Base-by-base conservation (phyloP, 2,329 filamentous ascomycete genomes). In the Sporothrix humicola region DNA sequence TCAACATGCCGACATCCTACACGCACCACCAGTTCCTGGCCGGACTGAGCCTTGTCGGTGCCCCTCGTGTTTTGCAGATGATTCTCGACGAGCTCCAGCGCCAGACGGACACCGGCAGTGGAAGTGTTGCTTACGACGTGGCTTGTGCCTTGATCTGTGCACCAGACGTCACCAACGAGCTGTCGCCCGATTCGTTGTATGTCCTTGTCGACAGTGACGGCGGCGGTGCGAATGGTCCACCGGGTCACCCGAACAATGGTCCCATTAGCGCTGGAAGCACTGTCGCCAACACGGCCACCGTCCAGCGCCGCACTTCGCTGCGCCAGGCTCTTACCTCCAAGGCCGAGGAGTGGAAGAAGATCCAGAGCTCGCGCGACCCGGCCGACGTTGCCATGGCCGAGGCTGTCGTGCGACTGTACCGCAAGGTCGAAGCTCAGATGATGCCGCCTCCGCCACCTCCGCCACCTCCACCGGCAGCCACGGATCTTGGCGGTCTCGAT, bases 1-100 rank as follows among this genome's bases (percentile, higher is more conserved):
- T 87, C 50, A 88, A 87, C 73, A 83, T 87, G 82, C 88, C 88
- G 1, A 85, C 92, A 0, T 85, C 87, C 12, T 95, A 95, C 79
- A 93, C 91, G 0, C 92, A 94, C 79, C 89, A 91, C 4, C 90
- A 92, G 76, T 83, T 94, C 2, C 85, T 93, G 9, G 85, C 87
- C 0, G 89, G 87, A 0, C 81, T 89, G 50, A 87, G 87, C 72
- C 83, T 92, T 46, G 82, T 92, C 0, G 92, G 92, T 0, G 87
- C 91, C 0, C 87, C 85, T 73, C 84, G 86, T 4, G 82, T 93
- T 0, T 81, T 95, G 0, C 81, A 85, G 1, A 82, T 89, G 6
- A 87, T 95, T 26, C 79, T 93, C 12, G 89, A 93, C 8, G 92
- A 94, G 77, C 81, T 93, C 7, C 89, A 88, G 77, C 81, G 87